phyloP scores from a whole-genome alignment of 2,329 filamentous ascomycete genomes.

The Albophoma yamanashiensis region DNA sequence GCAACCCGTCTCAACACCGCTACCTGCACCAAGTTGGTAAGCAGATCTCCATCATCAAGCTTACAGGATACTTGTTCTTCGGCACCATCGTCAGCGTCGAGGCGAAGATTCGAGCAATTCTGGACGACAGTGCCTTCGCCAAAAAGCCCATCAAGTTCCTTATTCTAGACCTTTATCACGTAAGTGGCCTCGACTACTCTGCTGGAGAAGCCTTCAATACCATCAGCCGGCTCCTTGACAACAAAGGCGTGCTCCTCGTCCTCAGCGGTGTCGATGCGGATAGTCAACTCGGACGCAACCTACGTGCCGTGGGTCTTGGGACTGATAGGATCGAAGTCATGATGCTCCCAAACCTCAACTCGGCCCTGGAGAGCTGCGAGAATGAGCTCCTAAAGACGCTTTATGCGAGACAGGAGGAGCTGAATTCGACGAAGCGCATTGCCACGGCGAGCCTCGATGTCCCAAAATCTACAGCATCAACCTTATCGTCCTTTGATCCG shows the following conservation, averaged over 20 bases:
- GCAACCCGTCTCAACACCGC: slow-evolving; percentile 79
- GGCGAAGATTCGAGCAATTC: slow-evolving; percentile 69
- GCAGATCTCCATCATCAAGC: slow-evolving; percentile 85
- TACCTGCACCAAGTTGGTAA: slow-evolving; percentile 77
- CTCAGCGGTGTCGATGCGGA: slow-evolving; percentile 73
- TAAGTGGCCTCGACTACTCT: slow-evolving; percentile 90
- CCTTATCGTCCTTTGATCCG: slow-evolving; percentile 22
- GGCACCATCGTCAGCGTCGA: slow-evolving; percentile 95
- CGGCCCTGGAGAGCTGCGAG: slow-evolving; percentile 86
- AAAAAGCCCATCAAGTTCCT: slow-evolving; percentile 78
- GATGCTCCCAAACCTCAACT: slow-evolving; percentile 84
- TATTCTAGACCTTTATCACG: slow-evolving; percentile 78
- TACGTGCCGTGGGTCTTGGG: slow-evolving; percentile 76
- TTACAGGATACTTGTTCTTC: slow-evolving; percentile 95
- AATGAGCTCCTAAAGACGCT: slow-evolving; percentile 82
- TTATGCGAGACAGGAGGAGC: slow-evolving; percentile 58
- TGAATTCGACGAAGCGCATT: slow-evolving; percentile 32
- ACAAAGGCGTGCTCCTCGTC: slow-evolving; percentile 68
- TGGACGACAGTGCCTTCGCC: slow-evolving; percentile 72
- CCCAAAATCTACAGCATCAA: slow-evolving; percentile 23
- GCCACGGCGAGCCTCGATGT: slow-evolving; percentile 37
- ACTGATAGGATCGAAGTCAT: slow-evolving; percentile 63
- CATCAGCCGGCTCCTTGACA: slow-evolving; percentile 72
- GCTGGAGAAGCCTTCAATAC: slow-evolving; percentile 91
- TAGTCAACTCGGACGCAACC: slow-evolving; percentile 63